Evolutionary conservation across 1,284 basidiomycete species (phyloP), one percentile per base, ranked within the genome.

Genomic region (Rhizoctonia solani): DNA sequence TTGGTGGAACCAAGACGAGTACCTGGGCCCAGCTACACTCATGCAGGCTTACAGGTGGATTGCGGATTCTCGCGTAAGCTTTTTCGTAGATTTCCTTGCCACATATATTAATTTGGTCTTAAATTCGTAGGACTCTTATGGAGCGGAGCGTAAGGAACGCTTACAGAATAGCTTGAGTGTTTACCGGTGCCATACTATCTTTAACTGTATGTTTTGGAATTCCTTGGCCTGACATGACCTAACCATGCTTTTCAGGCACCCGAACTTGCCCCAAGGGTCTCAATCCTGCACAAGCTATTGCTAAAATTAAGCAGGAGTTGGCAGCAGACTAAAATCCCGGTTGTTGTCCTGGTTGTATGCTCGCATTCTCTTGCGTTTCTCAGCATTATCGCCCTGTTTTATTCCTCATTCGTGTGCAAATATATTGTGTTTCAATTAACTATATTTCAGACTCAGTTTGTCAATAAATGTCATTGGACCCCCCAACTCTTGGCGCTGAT

Each of bases 1-100:
- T 81, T 98, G 96, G 96, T 98, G 96, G 96, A 98, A 98, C 82
- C 93, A 96, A 81, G 95, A 99, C 77, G 90, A 95, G 79, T 99
- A 98, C 80, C 89, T 98, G 54, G 95, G 96, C 54, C 96, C 96
- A 4, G 96, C 95, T 8, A 95, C 95, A 0, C 83, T 98, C 73
- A 95, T 98, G 94, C 90, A 92, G 75, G 91, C 92, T 0, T 95
- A 95, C 79, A 85, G 95, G 74, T 99, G 96, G 96, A 97, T 99
- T 78, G 95, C 95, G 9, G 96, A 99, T 79, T 97, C 94, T 69
- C 82, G 95, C 73, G 90, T 91, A 74, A 54, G 87, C 82, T 13
- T 1, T 44, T 8, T 34, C 29, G 42, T 32, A 27, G 21, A 21
- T n/a, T 16, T 54, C 21, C 39, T 54, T 44, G 16, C 23, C 30